A percentile compares a stretch with the other conserved stretches of the same genome.
Evolutionary conservation across 768 basidiomycete species (phyloP).

Genomic region (Suillus hirtellus): DNA sequence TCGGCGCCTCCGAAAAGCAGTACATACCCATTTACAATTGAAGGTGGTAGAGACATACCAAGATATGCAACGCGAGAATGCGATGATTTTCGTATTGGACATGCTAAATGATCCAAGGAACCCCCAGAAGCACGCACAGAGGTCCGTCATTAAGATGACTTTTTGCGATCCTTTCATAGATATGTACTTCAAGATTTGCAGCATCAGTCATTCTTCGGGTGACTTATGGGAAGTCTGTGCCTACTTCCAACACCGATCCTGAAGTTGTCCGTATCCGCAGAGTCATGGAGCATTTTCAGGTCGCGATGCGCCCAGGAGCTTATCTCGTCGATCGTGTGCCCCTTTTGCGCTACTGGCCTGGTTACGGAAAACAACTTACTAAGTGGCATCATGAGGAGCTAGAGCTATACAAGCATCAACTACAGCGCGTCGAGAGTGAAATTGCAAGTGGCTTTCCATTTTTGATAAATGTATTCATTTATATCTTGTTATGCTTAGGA

Average conservation of each 20-base stretch:
- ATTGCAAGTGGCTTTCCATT: neutral
- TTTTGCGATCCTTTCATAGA: neutral
- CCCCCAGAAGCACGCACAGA: slow-evolving; percentile 20
- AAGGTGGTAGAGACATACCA: neutral
- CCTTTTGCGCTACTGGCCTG: slow-evolving; percentile 1
- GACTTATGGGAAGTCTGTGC: neutral
- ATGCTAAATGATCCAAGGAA: slow-evolving; percentile 20
- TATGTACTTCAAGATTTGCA: neutral
- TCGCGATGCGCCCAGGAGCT: neutral
- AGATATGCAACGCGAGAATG: neutral
- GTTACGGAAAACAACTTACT: neutral
- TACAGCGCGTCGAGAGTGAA: neutral
- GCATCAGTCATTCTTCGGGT: neutral
- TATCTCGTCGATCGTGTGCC: neutral
- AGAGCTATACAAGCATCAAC: neutral
- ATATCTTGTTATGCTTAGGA: neutral
- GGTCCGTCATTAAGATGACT: neutral
- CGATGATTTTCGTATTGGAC: slow-evolving; percentile 14
- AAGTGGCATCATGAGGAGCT: neutral
- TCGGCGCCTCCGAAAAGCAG: slow-evolving; percentile 1
- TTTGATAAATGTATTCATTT: neutral
- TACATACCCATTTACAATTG: neutral
- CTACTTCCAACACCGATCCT: neutral
- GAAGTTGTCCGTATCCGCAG: neutral
- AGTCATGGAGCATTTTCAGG: neutral